Evolutionary conservation across 1,139 yeast species (phyloP).

Genomic region (Hanseniaspora uvarum): DNA sequence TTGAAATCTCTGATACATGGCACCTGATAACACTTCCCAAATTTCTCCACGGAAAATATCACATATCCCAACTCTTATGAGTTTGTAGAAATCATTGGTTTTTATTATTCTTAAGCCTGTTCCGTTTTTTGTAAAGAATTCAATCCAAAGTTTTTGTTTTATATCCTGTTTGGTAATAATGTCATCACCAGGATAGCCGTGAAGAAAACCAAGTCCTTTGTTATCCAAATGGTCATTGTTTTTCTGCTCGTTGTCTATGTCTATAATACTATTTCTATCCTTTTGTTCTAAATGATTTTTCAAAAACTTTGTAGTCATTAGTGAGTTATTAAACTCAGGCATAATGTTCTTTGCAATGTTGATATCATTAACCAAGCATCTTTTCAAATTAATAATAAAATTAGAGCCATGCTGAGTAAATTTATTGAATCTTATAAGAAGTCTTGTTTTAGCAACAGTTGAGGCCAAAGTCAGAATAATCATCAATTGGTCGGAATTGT

Average conservation of each 20-base stretch:
- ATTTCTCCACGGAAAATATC: constrained; percentile 86
- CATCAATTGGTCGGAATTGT: constrained; percentile 72
- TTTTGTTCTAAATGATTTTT: not conserved
- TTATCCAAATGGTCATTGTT: constrained; percentile 23
- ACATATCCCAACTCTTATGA: constrained; percentile 84
- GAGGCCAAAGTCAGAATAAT: constrained; percentile 53
- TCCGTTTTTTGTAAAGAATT: constrained; percentile 73
- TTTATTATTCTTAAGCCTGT: constrained; percentile 66
- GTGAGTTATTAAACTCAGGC: constrained; percentile 26
- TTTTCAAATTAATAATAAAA: constrained; percentile 61
- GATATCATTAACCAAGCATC: constrained; percentile 53
- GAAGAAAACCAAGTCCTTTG: constrained; percentile 76
- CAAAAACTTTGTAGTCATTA: constrained; percentile 20
- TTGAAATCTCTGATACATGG: constrained; percentile 62
- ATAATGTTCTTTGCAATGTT: constrained; percentile 32
- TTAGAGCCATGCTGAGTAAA: constrained; percentile 67
- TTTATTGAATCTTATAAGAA: constrained; percentile 62
- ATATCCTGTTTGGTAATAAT: constrained; percentile 67
- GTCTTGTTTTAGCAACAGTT: not conserved
- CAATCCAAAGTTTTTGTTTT: constrained; percentile 89
- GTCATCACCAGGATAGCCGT: constrained; percentile 85
- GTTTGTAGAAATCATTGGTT: constrained; percentile 68
- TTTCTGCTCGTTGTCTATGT: not conserved
- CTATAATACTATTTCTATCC: constrained; percentile 1
- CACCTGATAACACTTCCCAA: constrained; percentile 89